phyloP scores from a whole-genome alignment of 768 basidiomycete species.

The Mrakia gelida region DNA sequence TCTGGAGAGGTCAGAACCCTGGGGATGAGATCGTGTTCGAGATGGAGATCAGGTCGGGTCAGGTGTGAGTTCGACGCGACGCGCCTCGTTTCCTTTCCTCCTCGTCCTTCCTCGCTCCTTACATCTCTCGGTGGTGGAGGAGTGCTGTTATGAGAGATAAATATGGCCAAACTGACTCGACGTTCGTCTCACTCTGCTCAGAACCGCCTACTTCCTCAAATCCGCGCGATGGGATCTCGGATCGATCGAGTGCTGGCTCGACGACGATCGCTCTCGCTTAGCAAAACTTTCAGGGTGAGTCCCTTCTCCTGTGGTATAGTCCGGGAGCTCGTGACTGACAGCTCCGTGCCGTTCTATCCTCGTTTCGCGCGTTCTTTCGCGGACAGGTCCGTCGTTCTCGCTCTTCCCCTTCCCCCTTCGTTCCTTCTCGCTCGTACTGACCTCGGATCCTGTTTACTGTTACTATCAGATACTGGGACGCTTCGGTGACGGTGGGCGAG shows the following conservation, averaged over 20 bases:
- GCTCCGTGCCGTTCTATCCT: too few relatives aligned
- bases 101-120: not conserved
- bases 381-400: not conserved
- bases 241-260: constrained; percentile 8
- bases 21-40: constrained; percentile 14
- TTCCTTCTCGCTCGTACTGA: not conserved
- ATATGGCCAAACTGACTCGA: not conserved
- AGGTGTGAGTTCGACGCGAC: not conserved
- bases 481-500: not conserved
- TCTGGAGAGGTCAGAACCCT: constrained; percentile 13
- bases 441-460: not conserved
- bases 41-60: not conserved
- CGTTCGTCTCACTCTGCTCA: not conserved
- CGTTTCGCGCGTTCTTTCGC: too few relatives aligned
- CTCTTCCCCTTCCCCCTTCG: not conserved
- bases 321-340: too few relatives aligned
- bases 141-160: too few relatives aligned
- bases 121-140: too few relatives aligned
- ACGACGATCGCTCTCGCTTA: not conserved
- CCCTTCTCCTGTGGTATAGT: too few relatives aligned
- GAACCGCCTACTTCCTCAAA: constrained; percentile 8
- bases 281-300: not conserved
- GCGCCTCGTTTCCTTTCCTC: not conserved
- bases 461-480: not conserved
- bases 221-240: constrained; percentile 2